phyloP scores from a whole-genome alignment of 768 basidiomycete species.

The Auriscalpium orientale region DNA sequence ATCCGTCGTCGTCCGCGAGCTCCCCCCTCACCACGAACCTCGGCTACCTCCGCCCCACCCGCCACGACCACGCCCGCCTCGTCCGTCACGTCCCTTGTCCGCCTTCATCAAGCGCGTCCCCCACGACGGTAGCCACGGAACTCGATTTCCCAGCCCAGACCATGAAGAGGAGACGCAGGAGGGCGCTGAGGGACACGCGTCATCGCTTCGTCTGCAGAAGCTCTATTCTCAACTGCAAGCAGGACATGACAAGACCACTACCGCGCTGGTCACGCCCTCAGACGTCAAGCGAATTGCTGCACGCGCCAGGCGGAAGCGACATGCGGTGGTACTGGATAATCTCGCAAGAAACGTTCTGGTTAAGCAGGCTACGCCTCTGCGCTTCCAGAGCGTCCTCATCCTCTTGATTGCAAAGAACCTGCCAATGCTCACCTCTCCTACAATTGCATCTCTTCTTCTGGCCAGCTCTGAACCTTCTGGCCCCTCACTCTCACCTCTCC shows the following conservation, averaged over 20 bases:
- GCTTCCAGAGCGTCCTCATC: not conserved
- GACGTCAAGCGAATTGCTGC: constrained; percentile 24
- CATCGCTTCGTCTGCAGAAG: too few species aligned
- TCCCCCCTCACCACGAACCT: not conserved
- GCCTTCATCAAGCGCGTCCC: not conserved
- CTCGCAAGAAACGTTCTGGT: constrained; percentile 35
- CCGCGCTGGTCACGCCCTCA: constrained; percentile 8
- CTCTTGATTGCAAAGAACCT: not conserved
- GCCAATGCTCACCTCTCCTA: not conserved
- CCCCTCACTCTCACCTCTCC: not conserved
- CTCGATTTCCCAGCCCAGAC: not conserved
- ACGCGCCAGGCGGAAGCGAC: constrained; percentile 24
- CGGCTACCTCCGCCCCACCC: not conserved
- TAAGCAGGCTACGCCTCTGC: constrained; percentile 6
- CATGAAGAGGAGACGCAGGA: not conserved
- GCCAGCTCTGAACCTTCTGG: not conserved
- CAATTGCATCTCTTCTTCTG: not conserved
- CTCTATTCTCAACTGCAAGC: not conserved
- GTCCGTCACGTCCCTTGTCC: not conserved
- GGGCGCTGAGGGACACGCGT: not conserved
- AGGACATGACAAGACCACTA: not conserved
- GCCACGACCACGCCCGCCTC: too few species aligned
- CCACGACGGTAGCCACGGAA: not conserved
- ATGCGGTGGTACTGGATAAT: constrained; percentile 28
- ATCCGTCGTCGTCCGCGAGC: not conserved